Percentiles rank a stretch among this genome's conserved stretches.
Evolutionary conservation across 2,329 filamentous ascomycete genomes (phyloP).

Genomic region (Phyllosticta paracitricarpa): DNA sequence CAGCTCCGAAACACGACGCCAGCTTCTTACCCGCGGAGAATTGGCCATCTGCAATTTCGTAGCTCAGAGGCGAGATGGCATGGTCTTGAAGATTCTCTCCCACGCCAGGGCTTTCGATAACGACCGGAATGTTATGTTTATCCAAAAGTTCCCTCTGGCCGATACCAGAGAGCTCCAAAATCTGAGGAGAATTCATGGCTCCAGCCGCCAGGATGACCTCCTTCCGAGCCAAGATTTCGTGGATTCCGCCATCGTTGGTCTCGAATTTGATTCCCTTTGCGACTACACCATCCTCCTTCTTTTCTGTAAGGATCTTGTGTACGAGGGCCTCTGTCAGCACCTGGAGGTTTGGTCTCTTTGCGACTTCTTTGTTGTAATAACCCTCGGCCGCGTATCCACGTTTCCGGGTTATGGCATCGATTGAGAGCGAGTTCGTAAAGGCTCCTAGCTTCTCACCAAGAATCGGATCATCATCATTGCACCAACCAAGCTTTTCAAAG

Average conservation of each 20-base stretch:
- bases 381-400: slow-evolving; percentile 14
- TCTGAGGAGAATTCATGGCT: slow-evolving; percentile 19
- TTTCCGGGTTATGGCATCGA: slow-evolving; percentile 9
- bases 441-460: slow-evolving; percentile 11
- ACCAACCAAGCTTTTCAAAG: slow-evolving; percentile 9
- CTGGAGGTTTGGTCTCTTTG: slow-evolving; percentile 15
- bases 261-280: slow-evolving; percentile 16
- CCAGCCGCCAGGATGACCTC: slow-evolving; percentile 16
- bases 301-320: not conserved
- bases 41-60: slow-evolving; percentile 13
- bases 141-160: slow-evolving; percentile 12
- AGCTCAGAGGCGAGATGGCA: slow-evolving; percentile 11
- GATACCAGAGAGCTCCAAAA: slow-evolving; percentile 21
- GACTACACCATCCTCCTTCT: slow-evolving; percentile 10
- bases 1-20: not conserved
- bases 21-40: slow-evolving; percentile 13
- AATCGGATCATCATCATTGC: slow-evolving; percentile 10
- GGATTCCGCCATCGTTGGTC: not conserved
- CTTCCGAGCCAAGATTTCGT: slow-evolving; percentile 9
- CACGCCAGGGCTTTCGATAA: slow-evolving; percentile 1
- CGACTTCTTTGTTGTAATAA: slow-evolving; percentile 13
- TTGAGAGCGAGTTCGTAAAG: slow-evolving; percentile 4
- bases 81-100: slow-evolving; percentile 12
- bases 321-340: slow-evolving; percentile 10
- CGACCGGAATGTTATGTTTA: slow-evolving; percentile 5